Percentiles rank a stretch among this genome's conserved stretches.
These are phyloP conservation scores for Heritiera littoralis DNA, from an alignment of 345 rosid species.

Conservation along the genomic window DNA sequence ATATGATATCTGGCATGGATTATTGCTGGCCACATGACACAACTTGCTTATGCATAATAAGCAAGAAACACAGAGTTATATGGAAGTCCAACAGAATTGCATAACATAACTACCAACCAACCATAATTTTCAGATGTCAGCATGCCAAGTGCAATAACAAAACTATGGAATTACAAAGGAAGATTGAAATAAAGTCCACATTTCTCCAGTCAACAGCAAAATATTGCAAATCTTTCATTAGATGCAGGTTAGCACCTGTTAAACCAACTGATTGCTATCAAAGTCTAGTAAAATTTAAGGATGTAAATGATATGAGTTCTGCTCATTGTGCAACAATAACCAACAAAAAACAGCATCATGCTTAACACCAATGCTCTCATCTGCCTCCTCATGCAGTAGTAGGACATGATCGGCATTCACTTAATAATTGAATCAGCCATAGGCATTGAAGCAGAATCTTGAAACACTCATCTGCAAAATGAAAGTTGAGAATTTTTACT, in stretches of 20 bases:
- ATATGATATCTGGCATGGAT: not conserved
- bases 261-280: not conserved
- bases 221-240: not conserved
- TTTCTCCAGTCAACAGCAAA: not conserved
- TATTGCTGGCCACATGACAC: not conserved
- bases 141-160: not conserved
- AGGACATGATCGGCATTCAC: not conserved
- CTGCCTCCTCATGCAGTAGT: not conserved
- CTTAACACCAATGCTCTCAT: not conserved
- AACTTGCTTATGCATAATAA: not conserved
- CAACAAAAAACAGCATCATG: not conserved
- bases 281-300: not conserved
- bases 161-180: not conserved
- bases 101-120: not conserved
- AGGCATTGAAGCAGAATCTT: not conserved
- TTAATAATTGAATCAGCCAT: not conserved
- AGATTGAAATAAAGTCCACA: not conserved
- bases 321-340: not conserved
- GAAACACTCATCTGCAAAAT: constrained; percentile 10
- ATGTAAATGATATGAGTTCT: not conserved
- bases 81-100: not conserved
- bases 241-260: not conserved
- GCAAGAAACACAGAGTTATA: not conserved
- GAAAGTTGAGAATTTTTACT: not conserved
- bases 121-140: not conserved